These are phyloP conservation scores for Scheffersomyces parashehatae DNA, from an alignment of 1,139 yeast species.

Conservation along the genomic window DNA sequence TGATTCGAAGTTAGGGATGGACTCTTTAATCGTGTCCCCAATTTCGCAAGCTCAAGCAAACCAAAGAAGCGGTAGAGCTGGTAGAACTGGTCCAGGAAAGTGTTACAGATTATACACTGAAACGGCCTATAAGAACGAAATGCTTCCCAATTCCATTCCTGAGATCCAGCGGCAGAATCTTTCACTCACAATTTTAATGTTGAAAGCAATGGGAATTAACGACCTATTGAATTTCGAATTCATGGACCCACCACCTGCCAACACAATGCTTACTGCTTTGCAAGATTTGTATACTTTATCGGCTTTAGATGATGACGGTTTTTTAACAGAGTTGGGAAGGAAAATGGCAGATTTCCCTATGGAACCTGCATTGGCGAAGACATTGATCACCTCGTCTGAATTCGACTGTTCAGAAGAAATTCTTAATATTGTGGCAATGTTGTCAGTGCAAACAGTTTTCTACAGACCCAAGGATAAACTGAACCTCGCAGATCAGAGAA, in stretches of 20 bases:
- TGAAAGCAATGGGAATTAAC: constrained; percentile 93
- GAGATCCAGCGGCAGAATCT: constrained; percentile 92
- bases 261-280: constrained; percentile 73
- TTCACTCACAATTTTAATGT: constrained; percentile 80
- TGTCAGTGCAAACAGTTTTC: constrained; percentile 83
- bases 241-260: constrained; percentile 91
- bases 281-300: constrained; percentile 81
- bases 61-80: constrained; percentile 83
- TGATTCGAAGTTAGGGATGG: constrained; percentile 78
- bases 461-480: constrained; percentile 82
- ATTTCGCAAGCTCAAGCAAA: constrained; percentile 83
- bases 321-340: constrained; percentile 71
- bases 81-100: constrained; percentile 84
- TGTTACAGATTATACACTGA: constrained; percentile 78
- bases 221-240: constrained; percentile 80
- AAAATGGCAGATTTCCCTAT: constrained; percentile 93
- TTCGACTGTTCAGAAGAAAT: constrained; percentile 81
- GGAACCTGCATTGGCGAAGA: constrained; percentile 89
- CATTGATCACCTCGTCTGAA: constrained; percentile 72
- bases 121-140: constrained; percentile 66
- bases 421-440: constrained; percentile 84
- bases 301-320: constrained; percentile 81
- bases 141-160: constrained; percentile 83
- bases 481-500: constrained; percentile 71
- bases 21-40: constrained; percentile 68